Evolutionary conservation across 306 rosid species (phyloP), one percentile per base, ranked within the genome.

Genomic region (Rosa rugosa): DNA sequence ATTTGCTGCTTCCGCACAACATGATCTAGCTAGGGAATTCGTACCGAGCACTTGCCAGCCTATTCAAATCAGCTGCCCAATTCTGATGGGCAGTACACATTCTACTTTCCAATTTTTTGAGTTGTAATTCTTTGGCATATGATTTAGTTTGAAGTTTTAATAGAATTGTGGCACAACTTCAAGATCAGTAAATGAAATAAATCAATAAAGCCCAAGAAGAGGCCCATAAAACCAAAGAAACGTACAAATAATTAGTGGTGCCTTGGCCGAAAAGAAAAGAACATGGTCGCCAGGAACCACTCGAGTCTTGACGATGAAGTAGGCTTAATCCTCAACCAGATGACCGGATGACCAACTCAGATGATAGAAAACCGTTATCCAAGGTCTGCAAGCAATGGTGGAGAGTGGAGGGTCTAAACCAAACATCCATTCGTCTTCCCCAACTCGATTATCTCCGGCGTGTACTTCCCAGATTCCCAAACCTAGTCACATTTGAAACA

Each of bases 331-430:
- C 34, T 84, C 47, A 42, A 60, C 4, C 42, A 71, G 74, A 8
- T 84, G 42, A 16, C 4, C 42, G 74, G 74, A 8, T 84, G 42
- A 16, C 45, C 34, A 69, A 31, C 71, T 57, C 36, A 16, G 34
- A 27, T 34, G 82, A 77, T 62, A 76, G 84, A 16, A 57, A 47
- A 31, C 77, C 77, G 0, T 41, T 72, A 47, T 80, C 87, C 27
- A 41, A 40, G 8, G 82, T 80, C 74, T 77, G 79, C 80, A 80
- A 77, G 57, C 77, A 80, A 23, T 73, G 84, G 80, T 72, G 69
- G 17, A 64, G 82, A 57, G 57, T 80, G 22, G 84, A 84, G 65
- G 80, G 87, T 34, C 82, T 77, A 0, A 59, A 80, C 16, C 79
- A 77, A 44, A 66, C 40, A 9, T 80, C 79, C 46, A 25, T 76